Percentiles rank a stretch among this genome's conserved stretches.
phyloP scores from a whole-genome alignment of 164 flowering plant genomes.

The Umbilicus rupestris region DNA sequence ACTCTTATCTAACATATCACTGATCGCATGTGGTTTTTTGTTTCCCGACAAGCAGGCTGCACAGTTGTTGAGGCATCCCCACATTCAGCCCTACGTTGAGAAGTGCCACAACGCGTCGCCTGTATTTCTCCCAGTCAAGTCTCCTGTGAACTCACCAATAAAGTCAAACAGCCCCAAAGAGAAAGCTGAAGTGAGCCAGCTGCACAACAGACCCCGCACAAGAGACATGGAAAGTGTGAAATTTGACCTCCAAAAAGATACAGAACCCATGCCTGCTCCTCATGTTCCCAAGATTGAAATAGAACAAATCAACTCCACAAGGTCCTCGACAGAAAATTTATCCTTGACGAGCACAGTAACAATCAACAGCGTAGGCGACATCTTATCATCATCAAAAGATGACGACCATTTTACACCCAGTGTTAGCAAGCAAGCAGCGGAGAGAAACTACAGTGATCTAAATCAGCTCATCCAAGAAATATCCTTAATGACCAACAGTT shows the following conservation, averaged over 20 bases:
- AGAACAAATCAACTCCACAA: background rate
- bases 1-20: background rate
- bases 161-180: conserved; percentile 11
- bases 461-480: conserved; percentile 13
- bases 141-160: conserved; percentile 12
- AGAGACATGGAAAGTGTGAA: conserved; percentile 2
- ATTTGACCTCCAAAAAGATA: background rate
- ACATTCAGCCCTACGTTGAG: conserved; percentile 39
- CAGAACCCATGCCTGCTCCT: background rate
- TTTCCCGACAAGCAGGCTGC: conserved; percentile 33
- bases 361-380: conserved; percentile 11
- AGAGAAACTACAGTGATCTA: conserved; percentile 9
- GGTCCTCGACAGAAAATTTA: background rate
- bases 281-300: background rate
- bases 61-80: conserved; percentile 45
- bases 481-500: conserved; percentile 18
- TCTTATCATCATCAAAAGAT: background rate
- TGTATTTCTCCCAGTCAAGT: conserved; percentile 37
- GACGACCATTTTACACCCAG: conserved; percentile 3
- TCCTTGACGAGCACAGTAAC: conserved; percentile 14
- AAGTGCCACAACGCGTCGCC: conserved; percentile 30
- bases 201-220: conserved; percentile 9
- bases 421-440: conserved; percentile 9
- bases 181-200: conserved; percentile 11
- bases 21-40: background rate